Percentiles rank a stretch among this genome's conserved stretches.
These are phyloP conservation scores for Bertia moriformis DNA, from an alignment of 2,329 filamentous ascomycete species.

Conservation along the genomic window DNA sequence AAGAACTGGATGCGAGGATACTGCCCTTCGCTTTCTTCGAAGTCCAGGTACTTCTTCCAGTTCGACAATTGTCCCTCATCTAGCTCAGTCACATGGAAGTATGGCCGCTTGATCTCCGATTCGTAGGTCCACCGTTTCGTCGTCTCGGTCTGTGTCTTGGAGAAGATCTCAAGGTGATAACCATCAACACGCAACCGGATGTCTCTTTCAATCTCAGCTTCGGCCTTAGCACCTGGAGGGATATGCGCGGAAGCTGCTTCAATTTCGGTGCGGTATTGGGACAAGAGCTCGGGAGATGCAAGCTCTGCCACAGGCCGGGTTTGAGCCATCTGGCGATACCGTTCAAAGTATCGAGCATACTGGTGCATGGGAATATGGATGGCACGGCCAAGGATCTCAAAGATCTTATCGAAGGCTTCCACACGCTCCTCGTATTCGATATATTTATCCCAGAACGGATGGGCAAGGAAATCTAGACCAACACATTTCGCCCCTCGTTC, in stretches of 20 bases:
- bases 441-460: slow-evolving; percentile 98
- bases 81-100: slow-evolving; percentile 90
- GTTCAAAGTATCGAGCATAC: slow-evolving; percentile 87
- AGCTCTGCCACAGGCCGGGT: slow-evolving; percentile 60
- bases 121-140: slow-evolving; percentile 91
- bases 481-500: slow-evolving; percentile 75
- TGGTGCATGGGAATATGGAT: slow-evolving; percentile 89
- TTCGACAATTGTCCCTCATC: slow-evolving; percentile 73
- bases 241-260: slow-evolving; percentile 44
- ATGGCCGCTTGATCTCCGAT: slow-evolving; percentile 84
- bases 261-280: slow-evolving; percentile 57
- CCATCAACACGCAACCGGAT: slow-evolving; percentile 67
- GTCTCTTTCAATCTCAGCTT: slow-evolving; percentile 71
- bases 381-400: slow-evolving; percentile 67
- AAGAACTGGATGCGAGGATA: slow-evolving; percentile 64
- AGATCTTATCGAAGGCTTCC: slow-evolving; percentile 72
- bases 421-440: slow-evolving; percentile 90
- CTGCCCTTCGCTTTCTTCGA: slow-evolving; percentile 76
- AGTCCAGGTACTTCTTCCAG: slow-evolving; percentile 94
- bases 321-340: slow-evolving; percentile 66
- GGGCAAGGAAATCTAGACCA: slow-evolving; percentile 82
- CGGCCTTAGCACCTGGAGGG: slow-evolving; percentile 39
- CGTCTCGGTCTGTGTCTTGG: slow-evolving; percentile 70
- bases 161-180: slow-evolving; percentile 69
- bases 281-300: slow-evolving; percentile 51